Evolutionary conservation across 1,284 basidiomycete genomes (phyloP).

Genomic region (Naganishia albida): DNA sequence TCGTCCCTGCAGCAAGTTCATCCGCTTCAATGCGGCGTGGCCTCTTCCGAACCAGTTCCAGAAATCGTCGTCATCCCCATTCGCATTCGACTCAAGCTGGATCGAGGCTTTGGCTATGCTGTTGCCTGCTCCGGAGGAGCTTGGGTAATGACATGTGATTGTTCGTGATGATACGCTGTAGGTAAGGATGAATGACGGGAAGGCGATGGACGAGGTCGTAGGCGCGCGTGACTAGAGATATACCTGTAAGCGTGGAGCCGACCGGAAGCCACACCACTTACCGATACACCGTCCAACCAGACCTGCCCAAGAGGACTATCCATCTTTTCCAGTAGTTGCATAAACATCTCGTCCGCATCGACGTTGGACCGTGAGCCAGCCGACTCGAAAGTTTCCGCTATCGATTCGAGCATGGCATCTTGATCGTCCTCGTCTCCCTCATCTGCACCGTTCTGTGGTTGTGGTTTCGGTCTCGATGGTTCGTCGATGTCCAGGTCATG

Average conservation of each 20-base stretch:
- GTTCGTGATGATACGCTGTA: conserved; percentile 46
- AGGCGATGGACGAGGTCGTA: conserved; percentile 48
- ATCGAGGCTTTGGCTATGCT: conserved; percentile 3
- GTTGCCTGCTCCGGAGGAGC: not conserved
- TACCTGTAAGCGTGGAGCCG: conserved; percentile 1
- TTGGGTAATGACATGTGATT: conserved; percentile 39
- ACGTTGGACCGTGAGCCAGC: not conserved
- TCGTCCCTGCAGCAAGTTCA: conserved; percentile 11
- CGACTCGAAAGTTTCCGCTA: conserved; percentile 5
- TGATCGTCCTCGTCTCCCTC: not conserved
- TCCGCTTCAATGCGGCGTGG: conserved; percentile 13
- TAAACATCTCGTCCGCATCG: conserved; percentile 50
- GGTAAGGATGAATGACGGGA: conserved; percentile 47
- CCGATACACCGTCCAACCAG: conserved; percentile 58
- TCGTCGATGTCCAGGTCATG: conserved; percentile 12
- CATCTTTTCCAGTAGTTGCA: conserved; percentile 47
- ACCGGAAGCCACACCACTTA: conserved; percentile 35
- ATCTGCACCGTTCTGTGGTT: conserved; percentile 32
- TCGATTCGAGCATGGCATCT: conserved; percentile 11
- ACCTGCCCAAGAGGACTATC: conserved; percentile 51
- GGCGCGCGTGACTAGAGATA: conserved; percentile 42
- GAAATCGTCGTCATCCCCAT: conserved; percentile 41
- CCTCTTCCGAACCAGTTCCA: conserved; percentile 49
- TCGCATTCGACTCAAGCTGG: not conserved
- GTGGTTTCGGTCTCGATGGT: not conserved